Percentiles rank a stretch among this genome's conserved stretches.
Evolutionary conservation across 164 flowering plant genomes (phyloP).

Genomic region (Euptelea pleiosperma): DNA sequence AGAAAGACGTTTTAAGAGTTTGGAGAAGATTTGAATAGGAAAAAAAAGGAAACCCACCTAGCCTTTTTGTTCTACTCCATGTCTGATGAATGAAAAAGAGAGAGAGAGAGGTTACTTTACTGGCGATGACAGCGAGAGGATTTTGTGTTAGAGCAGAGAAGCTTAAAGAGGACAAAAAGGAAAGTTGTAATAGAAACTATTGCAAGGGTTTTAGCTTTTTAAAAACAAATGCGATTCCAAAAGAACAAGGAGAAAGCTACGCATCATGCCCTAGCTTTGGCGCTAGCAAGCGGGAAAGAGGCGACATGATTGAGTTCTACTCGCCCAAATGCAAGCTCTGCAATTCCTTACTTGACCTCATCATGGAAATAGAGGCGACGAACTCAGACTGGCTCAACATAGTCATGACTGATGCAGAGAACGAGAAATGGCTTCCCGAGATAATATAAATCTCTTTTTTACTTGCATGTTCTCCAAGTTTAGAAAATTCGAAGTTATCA

Average conservation of each 20-base stretch:
- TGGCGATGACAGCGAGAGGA: not conserved
- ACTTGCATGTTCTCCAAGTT: too few species aligned
- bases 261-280: constrained; percentile 78
- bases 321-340: constrained; percentile 91
- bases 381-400: constrained; percentile 79
- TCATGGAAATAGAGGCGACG: constrained; percentile 60
- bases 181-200: not conserved
- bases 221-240: constrained; percentile 20
- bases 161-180: not conserved
- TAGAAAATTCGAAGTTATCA: not conserved
- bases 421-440: constrained; percentile 94
- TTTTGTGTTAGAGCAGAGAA: not conserved
- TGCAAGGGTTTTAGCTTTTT: not conserved
- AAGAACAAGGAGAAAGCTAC: constrained; percentile 88
- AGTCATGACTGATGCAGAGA: constrained; percentile 97
- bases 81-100: too few species aligned
- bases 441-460: too few species aligned
- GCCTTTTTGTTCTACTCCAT: too few species aligned
- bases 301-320: constrained; percentile 90
- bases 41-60: too few species aligned
- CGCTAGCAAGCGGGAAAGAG: constrained; percentile 71
- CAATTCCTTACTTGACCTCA: constrained; percentile 64
- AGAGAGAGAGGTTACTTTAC: not conserved
- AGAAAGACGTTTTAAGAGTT: not conserved
- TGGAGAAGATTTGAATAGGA: not conserved